phyloP scores from a whole-genome alignment of 2,329 filamentous ascomycete genomes.

The Arthrobotrys iridis region DNA sequence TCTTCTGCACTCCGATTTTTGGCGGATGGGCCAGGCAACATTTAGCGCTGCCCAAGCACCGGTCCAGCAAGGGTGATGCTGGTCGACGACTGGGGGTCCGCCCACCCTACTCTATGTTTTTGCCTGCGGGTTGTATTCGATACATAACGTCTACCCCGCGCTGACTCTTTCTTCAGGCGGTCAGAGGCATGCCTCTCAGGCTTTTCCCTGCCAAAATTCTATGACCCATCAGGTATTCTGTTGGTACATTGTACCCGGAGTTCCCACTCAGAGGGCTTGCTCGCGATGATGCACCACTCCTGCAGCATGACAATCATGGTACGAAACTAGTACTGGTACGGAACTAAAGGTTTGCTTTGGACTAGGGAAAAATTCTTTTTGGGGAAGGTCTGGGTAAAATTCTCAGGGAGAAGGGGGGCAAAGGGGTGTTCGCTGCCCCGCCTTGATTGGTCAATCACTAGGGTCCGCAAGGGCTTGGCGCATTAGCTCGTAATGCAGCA shows the following conservation, averaged over 20 bases:
- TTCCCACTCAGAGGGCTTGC: slow-evolving; percentile 26
- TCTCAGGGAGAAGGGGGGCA: slow-evolving; percentile 43
- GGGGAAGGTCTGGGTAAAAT: slow-evolving; percentile 53
- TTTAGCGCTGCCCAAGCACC: slow-evolving; percentile 49
- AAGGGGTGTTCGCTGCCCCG: slow-evolving; percentile 24
- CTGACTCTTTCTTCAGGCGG: slow-evolving; percentile 5
- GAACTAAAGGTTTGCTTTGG: slow-evolving; percentile 46
- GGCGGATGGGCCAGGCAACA: slow-evolving; percentile 51
- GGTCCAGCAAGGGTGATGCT: slow-evolving; percentile 38
- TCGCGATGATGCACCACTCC: slow-evolving; percentile 49
- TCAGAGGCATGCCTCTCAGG: slow-evolving; percentile 6
- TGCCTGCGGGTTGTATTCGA: slow-evolving; percentile 42
- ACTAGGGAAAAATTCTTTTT: slow-evolving; percentile 50
- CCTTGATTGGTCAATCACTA: slow-evolving; percentile 31
- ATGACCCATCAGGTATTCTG: slow-evolving; percentile 38
- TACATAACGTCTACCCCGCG: slow-evolving; percentile 50
- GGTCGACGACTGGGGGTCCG: slow-evolving; percentile 26
- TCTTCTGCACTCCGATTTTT: slow-evolving; percentile 33
- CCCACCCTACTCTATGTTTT: slow-evolving; percentile 13
- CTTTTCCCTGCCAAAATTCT: slow-evolving; percentile 20
- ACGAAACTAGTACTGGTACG: slow-evolving; percentile 47
- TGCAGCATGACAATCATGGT: slow-evolving; percentile 52
- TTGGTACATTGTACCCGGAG: slow-evolving; percentile 50
- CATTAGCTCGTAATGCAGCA: slow-evolving; percentile 52
- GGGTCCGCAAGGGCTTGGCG: slow-evolving; percentile 43